These are phyloP conservation scores for Neonectria hederae DNA, from an alignment of 2,329 filamentous ascomycete genomes.

Conservation along the genomic window DNA sequence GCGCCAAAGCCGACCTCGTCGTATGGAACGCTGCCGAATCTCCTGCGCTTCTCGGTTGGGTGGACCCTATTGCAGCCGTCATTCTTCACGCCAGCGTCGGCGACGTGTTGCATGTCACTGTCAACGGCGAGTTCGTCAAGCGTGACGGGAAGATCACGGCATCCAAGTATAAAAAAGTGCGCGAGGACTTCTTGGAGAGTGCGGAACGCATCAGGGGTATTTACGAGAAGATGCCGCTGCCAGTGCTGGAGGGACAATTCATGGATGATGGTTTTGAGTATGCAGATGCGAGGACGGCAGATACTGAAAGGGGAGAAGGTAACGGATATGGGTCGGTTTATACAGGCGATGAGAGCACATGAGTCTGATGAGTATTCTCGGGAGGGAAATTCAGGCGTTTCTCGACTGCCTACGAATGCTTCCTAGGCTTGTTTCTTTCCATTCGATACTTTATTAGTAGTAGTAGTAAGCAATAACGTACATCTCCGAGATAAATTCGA, in stretches of 20 bases:
- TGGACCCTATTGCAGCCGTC: slow-evolving; percentile 64
- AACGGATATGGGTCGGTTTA: slow-evolving; percentile 10
- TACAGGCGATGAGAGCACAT: neutral
- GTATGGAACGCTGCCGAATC: slow-evolving; percentile 60
- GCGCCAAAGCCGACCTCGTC: slow-evolving; percentile 64
- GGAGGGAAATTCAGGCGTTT: no score
- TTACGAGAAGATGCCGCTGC: neutral
- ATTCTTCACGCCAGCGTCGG: slow-evolving; percentile 64
- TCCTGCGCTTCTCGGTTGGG: slow-evolving; percentile 63
- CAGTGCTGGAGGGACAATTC: slow-evolving; percentile 1
- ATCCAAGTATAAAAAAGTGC: slow-evolving; percentile 41
- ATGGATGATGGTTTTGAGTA: slow-evolving; percentile 2
- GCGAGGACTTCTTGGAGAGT: slow-evolving; percentile 22
- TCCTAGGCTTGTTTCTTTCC: no score
- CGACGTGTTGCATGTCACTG: slow-evolving; percentile 61
- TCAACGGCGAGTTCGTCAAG: slow-evolving; percentile 61
- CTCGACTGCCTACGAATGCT: no score
- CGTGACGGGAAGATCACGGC: slow-evolving; percentile 51
- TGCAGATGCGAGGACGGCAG: neutral
- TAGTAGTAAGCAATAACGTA: no score
- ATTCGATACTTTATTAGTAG: no score
- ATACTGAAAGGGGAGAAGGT: neutral
- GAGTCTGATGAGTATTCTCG: neutral
- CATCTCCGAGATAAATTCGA: no score
- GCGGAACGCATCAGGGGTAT: neutral